Evolutionary conservation across 2,329 filamentous ascomycete genomes (phyloP).

Genomic region (Pleoardoris graminearum): DNA sequence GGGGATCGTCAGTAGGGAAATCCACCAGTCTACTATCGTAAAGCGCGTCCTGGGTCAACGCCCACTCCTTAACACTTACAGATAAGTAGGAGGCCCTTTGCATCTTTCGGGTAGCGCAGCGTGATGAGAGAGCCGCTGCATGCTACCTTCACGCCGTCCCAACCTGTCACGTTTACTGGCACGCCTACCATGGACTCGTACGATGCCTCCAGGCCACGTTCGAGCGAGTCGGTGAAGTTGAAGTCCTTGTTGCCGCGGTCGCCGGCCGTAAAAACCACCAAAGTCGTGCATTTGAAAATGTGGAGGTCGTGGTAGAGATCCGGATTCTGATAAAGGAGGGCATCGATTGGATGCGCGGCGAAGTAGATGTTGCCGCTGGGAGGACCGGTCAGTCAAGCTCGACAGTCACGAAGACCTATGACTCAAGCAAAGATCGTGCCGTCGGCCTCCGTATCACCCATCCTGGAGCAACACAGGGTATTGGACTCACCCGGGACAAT

Average conservation of each 20-base stretch:
- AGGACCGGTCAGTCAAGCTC: background rate
- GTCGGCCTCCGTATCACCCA: too few species aligned
- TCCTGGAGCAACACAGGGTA: too few species aligned
- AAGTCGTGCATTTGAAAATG: slow-evolving; percentile 32
- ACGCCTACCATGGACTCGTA: slow-evolving; percentile 26
- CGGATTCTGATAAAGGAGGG: slow-evolving; percentile 33
- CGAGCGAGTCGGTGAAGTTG: slow-evolving; percentile 17
- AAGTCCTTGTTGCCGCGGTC: slow-evolving; percentile 22
- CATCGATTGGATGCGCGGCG: slow-evolving; percentile 31
- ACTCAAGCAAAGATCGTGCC: too few species aligned
- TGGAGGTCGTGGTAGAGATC: slow-evolving; percentile 34
- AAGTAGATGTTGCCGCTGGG: slow-evolving; percentile 34
- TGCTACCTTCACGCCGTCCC: slow-evolving; percentile 12
- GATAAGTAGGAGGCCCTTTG: slow-evolving; percentile 25
- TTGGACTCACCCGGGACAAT: background rate
- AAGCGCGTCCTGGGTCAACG: too few species aligned
- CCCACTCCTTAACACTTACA: background rate
- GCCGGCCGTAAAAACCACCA: slow-evolving; percentile 30
- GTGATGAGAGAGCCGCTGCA: slow-evolving; percentile 15
- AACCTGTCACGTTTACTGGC: slow-evolving; percentile 6
- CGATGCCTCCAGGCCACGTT: slow-evolving; percentile 29
- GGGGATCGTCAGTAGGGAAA: slow-evolving; percentile 2
- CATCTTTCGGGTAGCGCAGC: slow-evolving; percentile 14
- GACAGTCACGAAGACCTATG: too few species aligned
- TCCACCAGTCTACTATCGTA: too few species aligned